Evolutionary conservation across 768 basidiomycete genomes (phyloP), one percentile per base, ranked within the genome.

Genomic region (Serendipita sp.): DNA sequence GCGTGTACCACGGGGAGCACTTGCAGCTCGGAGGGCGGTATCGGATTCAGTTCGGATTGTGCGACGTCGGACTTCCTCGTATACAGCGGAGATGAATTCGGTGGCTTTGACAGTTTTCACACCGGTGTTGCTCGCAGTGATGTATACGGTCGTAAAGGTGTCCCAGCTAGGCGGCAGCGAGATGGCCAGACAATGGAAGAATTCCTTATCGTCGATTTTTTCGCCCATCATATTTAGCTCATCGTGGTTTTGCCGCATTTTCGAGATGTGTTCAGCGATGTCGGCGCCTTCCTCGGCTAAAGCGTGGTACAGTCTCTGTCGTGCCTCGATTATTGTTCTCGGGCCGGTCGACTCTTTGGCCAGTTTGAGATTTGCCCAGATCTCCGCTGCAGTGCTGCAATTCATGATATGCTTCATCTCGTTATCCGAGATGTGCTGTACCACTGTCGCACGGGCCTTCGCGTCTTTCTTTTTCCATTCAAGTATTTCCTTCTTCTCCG

Each of bases 91-190:
- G 58, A 68, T 68, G 10, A 70, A 46, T 16, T 68, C 51, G 1
- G 60, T 15, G 10, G 44, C 72, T 53, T 53, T 68, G 66, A 38
- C 62, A 32, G n/a, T 35, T 37, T 47, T 68, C 68, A 30, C 70
- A 65, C 32, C 68, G 60, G 24, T 71, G 51, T 3, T 68, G 69
- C 28, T 67, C 16, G 64, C 67, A 13, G 51, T 58, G 18, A 66
- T 44, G 35, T 66, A 63, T 2, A 65, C 45, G 41, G 54, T 73
- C 28, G 71, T 73, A 54, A 75, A 76, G 0, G 66, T 7, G 60
- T 75, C 69, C 76, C 76, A 76, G 13, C 74, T 70, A 8, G 74
- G 70, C 16, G 73, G 75, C 0, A 76, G 67, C 4, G 71, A 74
- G 2, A 71, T 73, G 24, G 75, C 70, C 5, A 77, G 64, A 0